These are phyloP conservation scores for Uronychia setigera DNA, from an alignment of 73 alveolate genomes.

Conservation along the genomic window DNA sequence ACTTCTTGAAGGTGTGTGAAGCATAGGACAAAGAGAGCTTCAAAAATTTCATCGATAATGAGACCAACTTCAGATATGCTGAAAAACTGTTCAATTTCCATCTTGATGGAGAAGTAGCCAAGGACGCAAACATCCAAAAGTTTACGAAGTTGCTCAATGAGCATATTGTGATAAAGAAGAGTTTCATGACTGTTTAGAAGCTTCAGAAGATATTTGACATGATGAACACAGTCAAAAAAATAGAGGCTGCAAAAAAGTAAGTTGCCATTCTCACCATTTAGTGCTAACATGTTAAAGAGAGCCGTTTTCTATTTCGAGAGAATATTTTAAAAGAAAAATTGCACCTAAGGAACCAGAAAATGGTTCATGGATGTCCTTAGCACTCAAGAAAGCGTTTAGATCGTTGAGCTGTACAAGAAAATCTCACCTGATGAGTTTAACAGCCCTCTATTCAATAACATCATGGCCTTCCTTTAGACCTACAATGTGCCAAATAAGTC, in stretches of 20 bases:
- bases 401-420: conserved; percentile 35
- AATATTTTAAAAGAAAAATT: conserved; percentile 26
- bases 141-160: conserved; percentile 33
- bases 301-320: conserved; percentile 41
- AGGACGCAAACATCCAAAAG: conserved; percentile 36
- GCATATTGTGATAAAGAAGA: conserved; percentile 1
- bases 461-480: conserved; percentile 8
- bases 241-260: conserved; percentile 28
- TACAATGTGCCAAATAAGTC: background rate
- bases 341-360: conserved; percentile 10
- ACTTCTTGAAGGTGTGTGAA: conserved; percentile 25
- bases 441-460: conserved; percentile 30
- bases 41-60: conserved; percentile 49
- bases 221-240: conserved; percentile 25
- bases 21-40: conserved; percentile 37
- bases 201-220: conserved; percentile 10
- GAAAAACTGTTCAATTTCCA: conserved; percentile 46
- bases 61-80: conserved; percentile 50
- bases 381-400: conserved; percentile 28
- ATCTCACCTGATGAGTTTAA: conserved; percentile 55
- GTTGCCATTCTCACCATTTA: background rate
- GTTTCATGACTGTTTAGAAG: conserved; percentile 40
- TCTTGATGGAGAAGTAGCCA: conserved; percentile 12
- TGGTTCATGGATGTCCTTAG: conserved; percentile 47
- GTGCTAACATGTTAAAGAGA: conserved; percentile 23